Percentiles rank a stretch among this genome's conserved stretches.
phyloP scores from a whole-genome alignment of 768 basidiomycete species.

The Hygrocybe coccinea region DNA sequence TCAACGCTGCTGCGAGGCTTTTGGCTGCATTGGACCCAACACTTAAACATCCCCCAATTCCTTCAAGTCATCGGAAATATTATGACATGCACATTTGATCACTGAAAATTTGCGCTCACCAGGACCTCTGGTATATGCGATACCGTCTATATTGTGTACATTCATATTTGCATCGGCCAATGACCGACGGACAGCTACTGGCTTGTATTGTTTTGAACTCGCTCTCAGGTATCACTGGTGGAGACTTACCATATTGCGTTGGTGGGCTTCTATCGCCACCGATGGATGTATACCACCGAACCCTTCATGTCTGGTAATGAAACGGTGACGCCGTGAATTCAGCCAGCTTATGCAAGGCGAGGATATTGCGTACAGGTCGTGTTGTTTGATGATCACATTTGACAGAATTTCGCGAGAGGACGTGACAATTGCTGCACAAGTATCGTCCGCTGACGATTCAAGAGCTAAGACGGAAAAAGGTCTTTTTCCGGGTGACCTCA shows the following conservation, averaged over 20 bases:
- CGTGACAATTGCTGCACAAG: conserved; percentile 82
- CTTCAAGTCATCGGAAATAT: conserved; percentile 30
- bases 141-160: conserved; percentile 67
- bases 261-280: conserved; percentile 74
- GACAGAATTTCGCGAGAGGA: conserved; percentile 66
- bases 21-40: conserved; percentile 83
- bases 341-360: background rate
- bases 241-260: conserved; percentile 61
- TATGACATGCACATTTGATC: conserved; percentile 1
- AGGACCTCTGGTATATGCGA: conserved; percentile 89
- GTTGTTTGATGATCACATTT: conserved; percentile 84
- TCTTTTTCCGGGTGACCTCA: background rate
- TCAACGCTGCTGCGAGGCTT: conserved; percentile 68
- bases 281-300: conserved; percentile 75
- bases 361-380: conserved; percentile 44
- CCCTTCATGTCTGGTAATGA: conserved; percentile 43
- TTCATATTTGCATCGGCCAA: conserved; percentile 58
- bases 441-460: conserved; percentile 92
- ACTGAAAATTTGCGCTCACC: conserved; percentile 36
- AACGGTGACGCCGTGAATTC: background rate
- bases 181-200: conserved; percentile 63
- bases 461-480: conserved; percentile 66
- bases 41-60: conserved; percentile 76
- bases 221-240: background rate
- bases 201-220: conserved; percentile 41